Evolutionary conservation across 2,329 filamentous ascomycete genomes (phyloP).

Genomic region (Ceratocystis lukuohia): DNA sequence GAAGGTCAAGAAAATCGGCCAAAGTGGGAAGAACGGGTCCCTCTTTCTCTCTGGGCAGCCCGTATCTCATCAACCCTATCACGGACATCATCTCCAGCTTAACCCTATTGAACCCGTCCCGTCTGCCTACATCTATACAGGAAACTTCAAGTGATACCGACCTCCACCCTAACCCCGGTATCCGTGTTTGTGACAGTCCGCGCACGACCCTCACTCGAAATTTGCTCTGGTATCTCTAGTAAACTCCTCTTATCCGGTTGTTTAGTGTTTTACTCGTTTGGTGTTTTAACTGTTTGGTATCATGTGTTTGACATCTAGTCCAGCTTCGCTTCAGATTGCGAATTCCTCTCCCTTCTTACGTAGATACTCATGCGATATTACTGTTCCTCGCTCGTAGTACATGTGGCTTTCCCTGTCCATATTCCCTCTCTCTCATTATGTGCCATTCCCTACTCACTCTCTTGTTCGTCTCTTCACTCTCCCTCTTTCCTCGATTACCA

Average conservation of each 20-base stretch:
- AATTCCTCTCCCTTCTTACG: neutral
- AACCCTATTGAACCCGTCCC: too few relatives aligned
- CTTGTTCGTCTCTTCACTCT: conserved; percentile 10
- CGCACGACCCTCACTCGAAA: conserved; percentile 1
- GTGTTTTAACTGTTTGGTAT: neutral
- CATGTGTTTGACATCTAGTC: neutral
- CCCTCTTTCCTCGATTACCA: conserved; percentile 8
- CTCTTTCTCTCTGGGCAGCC: neutral
- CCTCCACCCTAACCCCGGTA: neutral
- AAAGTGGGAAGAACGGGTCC: too few relatives aligned
- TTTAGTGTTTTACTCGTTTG: conserved; percentile 5
- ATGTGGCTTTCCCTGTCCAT: conserved; percentile 5
- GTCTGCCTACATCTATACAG: neutral
- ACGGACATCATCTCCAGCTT: too few relatives aligned
- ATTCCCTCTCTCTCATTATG: neutral
- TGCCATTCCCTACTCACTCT: too few relatives aligned
- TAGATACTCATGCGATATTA: neutral
- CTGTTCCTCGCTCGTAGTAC: conserved; percentile 1
- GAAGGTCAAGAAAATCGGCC: too few relatives aligned
- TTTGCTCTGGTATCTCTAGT: neutral
- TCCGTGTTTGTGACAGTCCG: neutral
- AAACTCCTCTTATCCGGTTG: neutral
- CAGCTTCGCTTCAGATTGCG: neutral
- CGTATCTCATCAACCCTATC: neutral
- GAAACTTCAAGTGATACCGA: neutral